Evolutionary conservation across 129 eudicot genomes (phyloP).

Genomic region (Centella asiatica): DNA sequence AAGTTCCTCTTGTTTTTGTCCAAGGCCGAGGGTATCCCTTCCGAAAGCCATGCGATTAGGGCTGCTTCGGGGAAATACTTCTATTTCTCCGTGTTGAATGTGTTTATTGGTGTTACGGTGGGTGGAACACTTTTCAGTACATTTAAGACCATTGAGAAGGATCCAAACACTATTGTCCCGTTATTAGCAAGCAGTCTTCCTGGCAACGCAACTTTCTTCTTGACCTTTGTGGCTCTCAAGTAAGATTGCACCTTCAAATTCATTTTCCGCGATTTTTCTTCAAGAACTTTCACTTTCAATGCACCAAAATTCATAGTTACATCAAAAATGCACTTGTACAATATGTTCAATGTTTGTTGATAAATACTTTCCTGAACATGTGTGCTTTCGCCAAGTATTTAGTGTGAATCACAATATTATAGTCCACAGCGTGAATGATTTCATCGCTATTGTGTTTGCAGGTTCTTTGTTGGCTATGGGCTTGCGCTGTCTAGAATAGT

Average conservation of each 20-base stretch:
- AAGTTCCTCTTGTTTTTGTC: constrained; percentile 65
- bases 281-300: no score
- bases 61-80: constrained; percentile 92
- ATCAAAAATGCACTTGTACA: no score
- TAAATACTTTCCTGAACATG: no score
- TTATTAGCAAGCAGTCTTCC: constrained; percentile 73
- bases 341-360: no score
- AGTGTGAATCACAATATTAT: no score
- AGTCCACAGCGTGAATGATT: neutral
- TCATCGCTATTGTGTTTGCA: constrained; percentile 14
- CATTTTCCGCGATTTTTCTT: neutral
- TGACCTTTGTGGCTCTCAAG: constrained; percentile 93
- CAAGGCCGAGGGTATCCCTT: constrained; percentile 69
- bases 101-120: constrained; percentile 76
- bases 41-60: constrained; percentile 70
- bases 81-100: constrained; percentile 73
- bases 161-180: constrained; percentile 26
- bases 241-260: constrained; percentile 23
- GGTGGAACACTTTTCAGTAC: constrained; percentile 62
- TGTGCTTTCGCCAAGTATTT: no score
- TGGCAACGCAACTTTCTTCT: constrained; percentile 77
- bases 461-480: constrained; percentile 96
- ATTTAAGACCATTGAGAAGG: constrained; percentile 38
- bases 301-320: no score
- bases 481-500: constrained; percentile 81